Evolutionary conservation across 2,329 filamentous ascomycete species (phyloP).

Genomic region (Phyllosticta paracitricarpa): DNA sequence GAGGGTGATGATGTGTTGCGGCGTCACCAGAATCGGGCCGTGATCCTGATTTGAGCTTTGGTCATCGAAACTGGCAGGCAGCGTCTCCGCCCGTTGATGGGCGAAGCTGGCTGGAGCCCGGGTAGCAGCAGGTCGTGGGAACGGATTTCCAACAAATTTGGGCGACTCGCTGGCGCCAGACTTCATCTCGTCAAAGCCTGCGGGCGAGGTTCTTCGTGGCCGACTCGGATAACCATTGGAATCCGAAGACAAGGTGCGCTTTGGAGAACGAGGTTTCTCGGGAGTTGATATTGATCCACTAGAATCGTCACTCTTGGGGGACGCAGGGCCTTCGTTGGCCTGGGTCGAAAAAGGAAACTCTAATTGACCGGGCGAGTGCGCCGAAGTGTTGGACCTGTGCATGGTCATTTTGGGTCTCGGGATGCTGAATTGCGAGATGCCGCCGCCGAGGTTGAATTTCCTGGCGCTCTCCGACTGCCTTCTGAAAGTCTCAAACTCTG

Average conservation of each 20-base stretch:
- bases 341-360: not conserved
- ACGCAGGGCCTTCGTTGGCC: conserved; percentile 2
- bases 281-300: conserved; percentile 2
- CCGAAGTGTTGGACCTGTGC: not conserved
- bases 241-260: conserved; percentile 38
- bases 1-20: conserved; percentile 40
- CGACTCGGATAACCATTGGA: conserved; percentile 31
- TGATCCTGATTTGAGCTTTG: conserved; percentile 11
- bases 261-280: conserved; percentile 33
- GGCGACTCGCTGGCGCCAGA: conserved; percentile 23
- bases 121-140: conserved; percentile 6
- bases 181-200: conserved; percentile 25
- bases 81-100: conserved; percentile 36
- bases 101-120: conserved; percentile 13
- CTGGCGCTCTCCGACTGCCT: conserved; percentile 59
- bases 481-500: conserved; percentile 72
- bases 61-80: conserved; percentile 26
- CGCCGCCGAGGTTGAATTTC: conserved; percentile 31
- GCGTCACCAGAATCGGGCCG: conserved; percentile 33
- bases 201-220: conserved; percentile 38
- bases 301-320: conserved; percentile 1
- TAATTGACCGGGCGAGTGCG: not conserved
- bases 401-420: not conserved
- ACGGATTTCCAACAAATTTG: conserved; percentile 18
- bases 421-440: conserved; percentile 31